Base-by-base conservation (phyloP, 148 eudicot genomes). In the Amaranthus palmeri region DNA sequence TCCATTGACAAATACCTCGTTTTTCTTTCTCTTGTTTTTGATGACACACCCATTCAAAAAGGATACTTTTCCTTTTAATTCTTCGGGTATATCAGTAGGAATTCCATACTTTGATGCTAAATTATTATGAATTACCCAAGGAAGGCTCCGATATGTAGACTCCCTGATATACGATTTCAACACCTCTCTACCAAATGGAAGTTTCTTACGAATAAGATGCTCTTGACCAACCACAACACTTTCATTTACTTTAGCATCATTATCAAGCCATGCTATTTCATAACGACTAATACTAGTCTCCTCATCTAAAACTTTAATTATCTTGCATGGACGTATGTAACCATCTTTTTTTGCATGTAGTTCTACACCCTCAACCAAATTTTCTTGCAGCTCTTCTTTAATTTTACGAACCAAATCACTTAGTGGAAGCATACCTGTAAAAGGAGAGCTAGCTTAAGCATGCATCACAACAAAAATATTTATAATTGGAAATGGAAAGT, bases 91-190 rank as follows among this genome's bases (percentile, higher is more conserved):
- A 77, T 86, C 86, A 76, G 89, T 87, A 49, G 99, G 73, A 74
- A 95, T 86, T 75, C 90, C 89, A 80, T 89, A 81, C 79, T 83
- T 90, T 65, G 71, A 72, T 48, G 99, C 96, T 85, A 95, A 76
- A 67, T 81, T 80, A 51, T 86, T 84, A 73, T 95, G 99, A 65
- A 95, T 73, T 65, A 95, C 97, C 99, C 99, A 95, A 61, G 99
- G 99, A 78, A 79, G 76, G 76, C 77, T 92, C 56, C 93, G 80
- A 79, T 88, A 92, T 47, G 99, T 95, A 54, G 93, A 92, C 79
- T 95, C 96, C 81, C 88, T 88, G 10, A 95, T 86, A 73, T 84
- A 95, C 61, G 99, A 92, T 86, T 89, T 95, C 61, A 95, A 74
- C 75, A 86, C 83, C 72, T 83, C 87, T 81, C 92, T 78, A 65